Conservation (phyloP, 225 moss, liverwort and hornwort species). For the Bryoerythrophyllum caledonicum region DNA sequence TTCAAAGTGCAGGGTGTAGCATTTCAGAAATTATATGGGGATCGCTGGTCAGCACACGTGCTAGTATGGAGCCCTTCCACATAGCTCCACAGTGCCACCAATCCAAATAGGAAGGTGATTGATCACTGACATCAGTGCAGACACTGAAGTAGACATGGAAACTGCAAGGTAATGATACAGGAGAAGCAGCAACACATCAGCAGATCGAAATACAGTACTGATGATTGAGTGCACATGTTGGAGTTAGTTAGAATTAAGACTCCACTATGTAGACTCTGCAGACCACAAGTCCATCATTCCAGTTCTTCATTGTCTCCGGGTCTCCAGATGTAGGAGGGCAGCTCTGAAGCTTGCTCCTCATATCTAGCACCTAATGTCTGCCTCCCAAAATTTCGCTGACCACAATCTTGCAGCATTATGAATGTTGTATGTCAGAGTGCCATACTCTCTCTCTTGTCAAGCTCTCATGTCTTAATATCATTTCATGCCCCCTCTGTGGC, state of each 20-base stretch:
- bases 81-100: not conserved
- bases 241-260: constrained; percentile 1
- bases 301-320: not conserved
- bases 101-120: not conserved
- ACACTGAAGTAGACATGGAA: not conserved
- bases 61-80: not conserved
- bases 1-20: no score
- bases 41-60: no score
- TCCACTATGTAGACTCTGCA: not conserved
- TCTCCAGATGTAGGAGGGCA: not conserved
- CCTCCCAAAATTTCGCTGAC: not conserved
- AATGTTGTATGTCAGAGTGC: not conserved
- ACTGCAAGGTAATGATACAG: not conserved
- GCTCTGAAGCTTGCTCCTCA: not conserved
- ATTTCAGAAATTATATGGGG: no score
- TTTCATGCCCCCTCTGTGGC: not conserved
- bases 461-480: not conserved
- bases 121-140: not conserved
- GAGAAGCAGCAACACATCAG: not conserved
- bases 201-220: not conserved
- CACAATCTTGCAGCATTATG: not conserved
- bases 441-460: not conserved
- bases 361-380: not conserved
- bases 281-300: constrained; percentile 3
- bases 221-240: constrained; percentile 18